A percentile compares a stretch with the other conserved stretches of the same genome.
Conservation (phyloP, 1,284 basidiomycete species). For the Moesziomyces sp. region DNA sequence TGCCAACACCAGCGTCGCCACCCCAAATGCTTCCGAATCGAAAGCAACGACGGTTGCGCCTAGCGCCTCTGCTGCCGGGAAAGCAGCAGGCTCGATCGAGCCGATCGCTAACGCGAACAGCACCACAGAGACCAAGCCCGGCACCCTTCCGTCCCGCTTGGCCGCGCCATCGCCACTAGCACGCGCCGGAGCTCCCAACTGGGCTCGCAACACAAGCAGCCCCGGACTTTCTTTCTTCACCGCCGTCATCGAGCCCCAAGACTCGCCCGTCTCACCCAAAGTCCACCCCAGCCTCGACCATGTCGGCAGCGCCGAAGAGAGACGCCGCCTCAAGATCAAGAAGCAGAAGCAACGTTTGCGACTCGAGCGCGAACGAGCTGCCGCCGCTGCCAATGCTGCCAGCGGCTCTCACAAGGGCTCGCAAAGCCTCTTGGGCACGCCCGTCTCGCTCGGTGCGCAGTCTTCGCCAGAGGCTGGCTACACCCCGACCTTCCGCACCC, state of each 20-base stretch:
- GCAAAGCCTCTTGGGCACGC: constrained; percentile 26
- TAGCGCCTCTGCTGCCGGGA: constrained; percentile 1
- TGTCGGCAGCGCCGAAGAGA: constrained; percentile 54
- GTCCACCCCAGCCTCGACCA: constrained; percentile 51
- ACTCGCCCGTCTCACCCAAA: constrained; percentile 35
- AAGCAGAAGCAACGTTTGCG: constrained; percentile 47
- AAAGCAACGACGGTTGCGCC: constrained; percentile 10
- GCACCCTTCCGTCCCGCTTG: constrained; percentile 22
- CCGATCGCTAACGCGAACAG: constrained; percentile 3
- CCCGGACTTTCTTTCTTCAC: constrained; percentile 57
- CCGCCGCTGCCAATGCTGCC: constrained; percentile 11
- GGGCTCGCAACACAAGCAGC: constrained; percentile 47
- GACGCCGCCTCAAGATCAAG: constrained; percentile 50
- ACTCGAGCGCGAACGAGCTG: constrained; percentile 32
- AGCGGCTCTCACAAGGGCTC: constrained; percentile 11
- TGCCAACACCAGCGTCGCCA: background rate
- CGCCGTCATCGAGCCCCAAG: constrained; percentile 38
- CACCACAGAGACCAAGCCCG: constrained; percentile 10
- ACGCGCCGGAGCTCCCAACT: constrained; percentile 18
- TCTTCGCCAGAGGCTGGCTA: constrained; percentile 30
- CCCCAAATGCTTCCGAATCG: background rate
- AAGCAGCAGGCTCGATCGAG: constrained; percentile 1
- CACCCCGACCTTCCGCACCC: constrained; percentile 31
- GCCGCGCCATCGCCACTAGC: constrained; percentile 24
- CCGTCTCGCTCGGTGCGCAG: constrained; percentile 25